Base-by-base conservation (phyloP, 768 basidiomycete genomes). In the Gloeopeniophorella convolvens region DNA sequence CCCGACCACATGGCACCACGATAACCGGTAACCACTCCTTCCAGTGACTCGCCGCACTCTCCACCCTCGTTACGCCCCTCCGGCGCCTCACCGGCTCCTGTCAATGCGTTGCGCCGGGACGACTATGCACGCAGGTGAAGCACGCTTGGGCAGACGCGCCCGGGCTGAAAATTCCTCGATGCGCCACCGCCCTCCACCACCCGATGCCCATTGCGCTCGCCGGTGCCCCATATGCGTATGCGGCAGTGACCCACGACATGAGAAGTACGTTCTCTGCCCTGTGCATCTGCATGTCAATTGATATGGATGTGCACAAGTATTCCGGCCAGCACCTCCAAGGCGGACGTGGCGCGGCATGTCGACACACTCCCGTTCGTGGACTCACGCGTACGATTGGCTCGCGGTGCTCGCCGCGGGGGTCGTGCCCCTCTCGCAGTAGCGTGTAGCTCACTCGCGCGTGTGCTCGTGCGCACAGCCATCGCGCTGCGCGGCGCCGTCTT, bases 361-460 rank as follows among this genome's bases (percentile, higher is more conserved):
- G 72, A 77, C 46, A 72, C 80, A 1, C 63, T 73, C 16, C 66
- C 68, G 5, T 65, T 73, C 18, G 75, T 83, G 32, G 67, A n/a
- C n/a, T n/a, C n/a, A n/a, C n/a, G n/a, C n/a, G n/a, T n/a, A 74
- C 42, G 66, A 69, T 8, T 85, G 82, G 82, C 73, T 85, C 24
- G 58, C 63, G 13, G 63, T 83, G 42, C 60, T 69, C 9, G 46
- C 67, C 6, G 53, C 66, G 11, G 55, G 70, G 21, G 51, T 64
- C 34, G 62, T 69, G 39, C 74, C 72, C n/a, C 44, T 69, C 75
- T 8, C 65, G 67, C 10, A 72, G 73, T 9, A 77, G 78, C 7
- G 76, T 79, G 55, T 82, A 79, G 80, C 60, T 85, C n/a, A 7
- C 54, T 83, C 43, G 66, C 24, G 15, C 6, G 65, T 5, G 70